Evolutionary conservation across 495 filamentous ascomycete genomes (phyloP).

Genomic region (Margaritispora aquatica): DNA sequence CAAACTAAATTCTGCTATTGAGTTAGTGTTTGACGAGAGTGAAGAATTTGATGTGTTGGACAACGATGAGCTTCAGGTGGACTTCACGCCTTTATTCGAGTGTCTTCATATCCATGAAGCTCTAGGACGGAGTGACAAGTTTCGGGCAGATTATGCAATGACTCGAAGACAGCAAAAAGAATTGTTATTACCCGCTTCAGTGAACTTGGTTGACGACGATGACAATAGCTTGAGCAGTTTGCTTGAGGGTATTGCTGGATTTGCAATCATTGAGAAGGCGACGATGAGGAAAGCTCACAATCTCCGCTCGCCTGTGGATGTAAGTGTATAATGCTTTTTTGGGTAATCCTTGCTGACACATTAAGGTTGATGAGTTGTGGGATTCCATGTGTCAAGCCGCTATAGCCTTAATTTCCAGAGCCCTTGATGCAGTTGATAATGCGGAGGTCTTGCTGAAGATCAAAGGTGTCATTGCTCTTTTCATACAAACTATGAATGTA

Average conservation of each 20-base stretch:
- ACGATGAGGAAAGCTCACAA: conserved; percentile 83
- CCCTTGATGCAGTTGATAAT: conserved; percentile 69
- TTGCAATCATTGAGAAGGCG: conserved; percentile 91
- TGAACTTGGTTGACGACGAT: conserved; percentile 67
- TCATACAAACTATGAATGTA: conserved; percentile 94
- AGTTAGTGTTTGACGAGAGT: conserved; percentile 87
- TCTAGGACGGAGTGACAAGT: conserved; percentile 84
- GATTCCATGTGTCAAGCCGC: conserved; percentile 93
- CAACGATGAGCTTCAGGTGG: conserved; percentile 88
- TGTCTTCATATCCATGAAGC: conserved; percentile 96
- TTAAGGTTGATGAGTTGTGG: conserved; percentile 90
- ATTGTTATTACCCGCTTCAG: conserved; percentile 65
- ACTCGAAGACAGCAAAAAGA: conserved; percentile 90
- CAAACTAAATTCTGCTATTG: conserved; percentile 92
- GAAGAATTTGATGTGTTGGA: conserved; percentile 93
- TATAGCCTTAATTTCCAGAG: conserved; percentile 70
- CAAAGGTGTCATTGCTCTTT: conserved; percentile 85
- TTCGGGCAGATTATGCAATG: conserved; percentile 81
- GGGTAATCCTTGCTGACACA: conserved; percentile 21
- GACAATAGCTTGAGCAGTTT: conserved; percentile 73
- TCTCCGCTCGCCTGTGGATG: conserved; percentile 77
- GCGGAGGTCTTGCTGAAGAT: conserved; percentile 84
- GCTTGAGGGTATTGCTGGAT: conserved; percentile 88
- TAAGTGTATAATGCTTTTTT: conserved; percentile 31
- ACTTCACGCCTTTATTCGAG: conserved; percentile 93